phyloP scores from a whole-genome alignment of 495 filamentous ascomycete genomes.

The Xylaria nigripes region DNA sequence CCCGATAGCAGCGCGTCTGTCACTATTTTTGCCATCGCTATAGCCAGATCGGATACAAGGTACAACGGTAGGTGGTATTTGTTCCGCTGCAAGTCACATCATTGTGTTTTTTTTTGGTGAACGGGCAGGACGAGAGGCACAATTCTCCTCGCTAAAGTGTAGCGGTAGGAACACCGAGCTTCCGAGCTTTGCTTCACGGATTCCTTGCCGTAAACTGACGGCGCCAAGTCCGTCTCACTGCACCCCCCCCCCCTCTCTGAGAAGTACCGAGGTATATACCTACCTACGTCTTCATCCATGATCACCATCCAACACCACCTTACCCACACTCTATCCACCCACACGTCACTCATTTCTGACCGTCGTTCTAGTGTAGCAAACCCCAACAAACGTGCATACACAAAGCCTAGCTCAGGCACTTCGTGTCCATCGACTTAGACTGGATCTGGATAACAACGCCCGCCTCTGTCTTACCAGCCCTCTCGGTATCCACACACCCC shows the following conservation, averaged over 20 bases:
- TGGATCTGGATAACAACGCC: neutral
- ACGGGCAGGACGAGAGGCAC: constrained; percentile 6
- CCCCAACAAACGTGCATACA: neutral
- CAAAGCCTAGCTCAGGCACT: constrained; percentile 21
- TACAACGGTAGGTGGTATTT: neutral
- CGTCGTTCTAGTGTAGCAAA: constrained; percentile 3
- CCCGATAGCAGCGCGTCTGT: neutral
- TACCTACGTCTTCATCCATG: no score
- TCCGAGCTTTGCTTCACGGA: constrained; percentile 1
- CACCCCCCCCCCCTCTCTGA: constrained; percentile 6
- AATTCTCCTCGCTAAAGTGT: constrained; percentile 1
- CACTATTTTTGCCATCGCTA: constrained; percentile 1
- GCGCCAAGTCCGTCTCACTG: constrained; percentile 8
- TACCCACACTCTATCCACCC: constrained; percentile 1
- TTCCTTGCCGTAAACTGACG: constrained; percentile 5
- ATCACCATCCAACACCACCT: neutral
- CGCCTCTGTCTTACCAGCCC: constrained; percentile 11
- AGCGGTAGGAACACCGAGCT: constrained; percentile 2
- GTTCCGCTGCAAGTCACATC: neutral
- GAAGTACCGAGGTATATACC: neutral
- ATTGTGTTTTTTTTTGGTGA: neutral
- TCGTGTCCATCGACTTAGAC: constrained; percentile 20
- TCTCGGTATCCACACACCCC: neutral
- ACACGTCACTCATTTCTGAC: neutral
- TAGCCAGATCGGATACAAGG: neutral